These are phyloP conservation scores for Colletotrichum somersetense DNA, from an alignment of 2,329 filamentous ascomycete genomes.

Conservation along the genomic window DNA sequence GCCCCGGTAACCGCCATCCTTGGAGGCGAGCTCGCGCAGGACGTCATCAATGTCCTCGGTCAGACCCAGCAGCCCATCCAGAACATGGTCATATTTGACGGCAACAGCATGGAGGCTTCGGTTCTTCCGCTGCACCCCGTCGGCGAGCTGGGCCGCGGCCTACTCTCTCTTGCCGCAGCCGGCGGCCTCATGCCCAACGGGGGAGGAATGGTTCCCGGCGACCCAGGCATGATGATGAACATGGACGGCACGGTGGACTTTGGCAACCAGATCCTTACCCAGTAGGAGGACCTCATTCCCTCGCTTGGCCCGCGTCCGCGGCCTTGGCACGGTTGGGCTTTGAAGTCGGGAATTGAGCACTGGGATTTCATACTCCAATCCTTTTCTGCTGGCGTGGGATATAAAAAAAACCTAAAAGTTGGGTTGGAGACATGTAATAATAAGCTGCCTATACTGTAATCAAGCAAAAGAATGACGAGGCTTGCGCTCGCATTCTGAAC, in stretches of 20 bases:
- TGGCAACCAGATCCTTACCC: conserved; percentile 37
- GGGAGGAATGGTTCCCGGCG: conserved; percentile 28
- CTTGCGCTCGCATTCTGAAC: background rate
- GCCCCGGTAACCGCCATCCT: conserved; percentile 90
- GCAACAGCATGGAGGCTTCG: conserved; percentile 80
- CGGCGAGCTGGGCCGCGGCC: conserved; percentile 63
- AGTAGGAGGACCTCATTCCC: conserved; percentile 19
- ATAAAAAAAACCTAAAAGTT: background rate
- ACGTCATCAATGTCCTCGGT: conserved; percentile 96
- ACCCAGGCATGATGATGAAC: conserved; percentile 41
- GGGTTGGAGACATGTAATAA: conserved; percentile 31
- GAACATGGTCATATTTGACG: conserved; percentile 94
- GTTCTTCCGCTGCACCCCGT: conserved; percentile 87
- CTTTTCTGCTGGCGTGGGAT: background rate
- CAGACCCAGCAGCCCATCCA: conserved; percentile 94
- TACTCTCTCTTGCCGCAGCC: conserved; percentile 53
- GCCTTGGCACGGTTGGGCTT: conserved; percentile 20
- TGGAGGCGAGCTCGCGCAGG: conserved; percentile 91
- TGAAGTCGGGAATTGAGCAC: conserved; percentile 17
- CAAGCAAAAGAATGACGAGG: background rate
- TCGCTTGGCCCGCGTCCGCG: background rate
- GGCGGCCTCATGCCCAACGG: conserved; percentile 40
- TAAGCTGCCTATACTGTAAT: conserved; percentile 28
- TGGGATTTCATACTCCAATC: background rate
- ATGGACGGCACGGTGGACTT: conserved; percentile 42